phyloP scores from a whole-genome alignment of 2,329 filamentous ascomycete species.

The Aspergillus eucalypticola region DNA sequence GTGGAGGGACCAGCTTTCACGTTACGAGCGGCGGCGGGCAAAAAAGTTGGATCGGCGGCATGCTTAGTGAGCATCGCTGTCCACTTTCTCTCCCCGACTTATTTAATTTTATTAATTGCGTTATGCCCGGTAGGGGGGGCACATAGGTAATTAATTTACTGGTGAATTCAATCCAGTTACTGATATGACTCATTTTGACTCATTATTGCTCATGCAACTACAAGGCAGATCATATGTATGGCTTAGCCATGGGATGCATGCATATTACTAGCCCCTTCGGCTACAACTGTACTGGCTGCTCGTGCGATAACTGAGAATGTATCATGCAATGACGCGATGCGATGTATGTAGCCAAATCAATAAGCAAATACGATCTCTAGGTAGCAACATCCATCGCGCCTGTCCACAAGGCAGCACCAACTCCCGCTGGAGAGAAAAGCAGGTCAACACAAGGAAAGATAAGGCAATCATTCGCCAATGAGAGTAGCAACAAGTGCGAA shows the following conservation, averaged over 20 bases:
- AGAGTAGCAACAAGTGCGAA: conserved; percentile 12
- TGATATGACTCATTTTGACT: conserved; percentile 13
- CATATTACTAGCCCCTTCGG: not conserved
- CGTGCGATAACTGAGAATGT: conserved; percentile 3
- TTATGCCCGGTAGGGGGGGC: not conserved
- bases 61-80: conserved; percentile 23
- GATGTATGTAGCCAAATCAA: conserved; percentile 13
- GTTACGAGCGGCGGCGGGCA: conserved; percentile 19
- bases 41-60: conserved; percentile 19
- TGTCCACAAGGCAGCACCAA: conserved; percentile 31
- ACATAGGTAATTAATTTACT: too few relatives aligned
- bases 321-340: conserved; percentile 14
- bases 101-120: not conserved
- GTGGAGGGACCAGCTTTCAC: conserved; percentile 15
- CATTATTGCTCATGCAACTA: conserved; percentile 2
- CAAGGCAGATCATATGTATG: not conserved
- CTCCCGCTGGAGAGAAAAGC: conserved; percentile 36
- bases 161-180: not conserved
- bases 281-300: not conserved
- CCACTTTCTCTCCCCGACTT: not conserved
- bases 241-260: not conserved
- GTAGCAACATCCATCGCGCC: conserved; percentile 18
- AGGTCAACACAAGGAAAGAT: conserved; percentile 20
- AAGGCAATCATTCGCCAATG: conserved; percentile 19
- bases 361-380: conserved; percentile 17